Conservation (phyloP, 495 filamentous ascomycete genomes). For the Niebla homalea region DNA sequence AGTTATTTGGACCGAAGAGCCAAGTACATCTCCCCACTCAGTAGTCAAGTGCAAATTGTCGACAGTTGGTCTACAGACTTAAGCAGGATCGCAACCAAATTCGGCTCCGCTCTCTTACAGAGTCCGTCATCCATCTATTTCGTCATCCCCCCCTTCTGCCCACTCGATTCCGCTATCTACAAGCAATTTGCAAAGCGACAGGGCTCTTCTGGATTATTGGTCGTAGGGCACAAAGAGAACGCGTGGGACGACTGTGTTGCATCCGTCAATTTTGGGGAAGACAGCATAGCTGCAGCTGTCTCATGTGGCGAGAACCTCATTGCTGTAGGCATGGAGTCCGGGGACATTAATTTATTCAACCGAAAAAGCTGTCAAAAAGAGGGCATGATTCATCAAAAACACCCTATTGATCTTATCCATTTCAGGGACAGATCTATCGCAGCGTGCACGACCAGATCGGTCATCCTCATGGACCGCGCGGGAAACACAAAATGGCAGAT, state of each 20-base stretch:
- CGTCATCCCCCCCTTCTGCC: constrained; percentile 25
- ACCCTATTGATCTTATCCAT: constrained; percentile 4
- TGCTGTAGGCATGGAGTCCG: constrained; percentile 17
- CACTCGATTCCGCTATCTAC: constrained; percentile 20
- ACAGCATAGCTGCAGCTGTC: constrained; percentile 17
- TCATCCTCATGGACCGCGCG: constrained; percentile 10
- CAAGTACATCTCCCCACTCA: constrained; percentile 14
- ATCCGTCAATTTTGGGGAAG: constrained; percentile 14
- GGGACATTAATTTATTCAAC: constrained; percentile 10
- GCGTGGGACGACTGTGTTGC: constrained; percentile 24
- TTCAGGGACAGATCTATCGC: background rate
- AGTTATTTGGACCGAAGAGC: constrained; percentile 17
- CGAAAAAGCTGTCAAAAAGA: background rate
- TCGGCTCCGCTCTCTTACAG: constrained; percentile 15
- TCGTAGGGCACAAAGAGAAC: constrained; percentile 15
- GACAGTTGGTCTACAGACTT: constrained; percentile 22
- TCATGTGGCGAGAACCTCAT: constrained; percentile 15
- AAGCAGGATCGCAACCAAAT: constrained; percentile 18
- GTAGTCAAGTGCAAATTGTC: constrained; percentile 9
- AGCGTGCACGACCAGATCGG: background rate
- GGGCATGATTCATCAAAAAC: background rate
- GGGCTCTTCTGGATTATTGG: constrained; percentile 4
- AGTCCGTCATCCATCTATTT: constrained; percentile 21
- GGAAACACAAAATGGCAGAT: constrained; percentile 3
- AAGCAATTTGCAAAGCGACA: constrained; percentile 11